These are phyloP conservation scores for Colletotrichum plurivorum DNA, from an alignment of 2,329 filamentous ascomycete species.

Conservation along the genomic window DNA sequence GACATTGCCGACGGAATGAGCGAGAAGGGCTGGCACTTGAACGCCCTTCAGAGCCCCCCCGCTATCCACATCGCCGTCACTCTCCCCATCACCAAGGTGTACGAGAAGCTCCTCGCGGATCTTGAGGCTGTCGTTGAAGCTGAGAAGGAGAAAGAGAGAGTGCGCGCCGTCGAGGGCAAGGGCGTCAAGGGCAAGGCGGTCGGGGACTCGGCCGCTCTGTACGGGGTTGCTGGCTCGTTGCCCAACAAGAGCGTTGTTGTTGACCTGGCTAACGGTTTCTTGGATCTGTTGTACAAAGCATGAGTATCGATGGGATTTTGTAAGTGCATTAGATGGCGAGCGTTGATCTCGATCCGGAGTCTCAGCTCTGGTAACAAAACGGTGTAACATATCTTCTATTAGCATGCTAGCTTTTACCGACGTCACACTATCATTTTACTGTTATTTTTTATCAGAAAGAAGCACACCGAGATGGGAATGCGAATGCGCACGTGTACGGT, in stretches of 20 bases:
- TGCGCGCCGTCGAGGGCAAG: conserved; percentile 78
- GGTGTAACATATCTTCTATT: conserved; percentile 22
- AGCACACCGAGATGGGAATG: neutral
- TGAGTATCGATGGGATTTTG: conserved; percentile 54
- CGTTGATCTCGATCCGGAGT: conserved; percentile 32
- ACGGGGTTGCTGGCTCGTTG: conserved; percentile 94
- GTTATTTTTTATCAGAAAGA: neutral
- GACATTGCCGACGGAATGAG: conserved; percentile 93
- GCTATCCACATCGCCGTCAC: conserved; percentile 97
- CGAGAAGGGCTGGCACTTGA: conserved; percentile 92
- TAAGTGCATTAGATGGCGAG: conserved; percentile 33
- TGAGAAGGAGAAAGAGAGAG: conserved; percentile 86
- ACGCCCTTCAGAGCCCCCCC: conserved; percentile 90
- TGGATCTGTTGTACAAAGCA: conserved; percentile 93
- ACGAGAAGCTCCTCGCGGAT: conserved; percentile 84
- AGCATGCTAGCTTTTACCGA: conserved; percentile 15
- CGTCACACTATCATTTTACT: neutral
- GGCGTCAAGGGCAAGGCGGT: conserved; percentile 74
- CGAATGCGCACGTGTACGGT: neutral
- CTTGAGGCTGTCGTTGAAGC: conserved; percentile 76
- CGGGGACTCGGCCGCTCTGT: conserved; percentile 88
- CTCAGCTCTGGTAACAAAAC: conserved; percentile 10
- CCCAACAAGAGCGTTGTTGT: conserved; percentile 97
- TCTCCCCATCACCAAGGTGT: conserved; percentile 84
- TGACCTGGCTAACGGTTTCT: conserved; percentile 89